Evolutionary conservation across 305 asterid species (phyloP), one percentile per base, ranked within the genome.

Genomic region (Solanum hybrid): DNA sequence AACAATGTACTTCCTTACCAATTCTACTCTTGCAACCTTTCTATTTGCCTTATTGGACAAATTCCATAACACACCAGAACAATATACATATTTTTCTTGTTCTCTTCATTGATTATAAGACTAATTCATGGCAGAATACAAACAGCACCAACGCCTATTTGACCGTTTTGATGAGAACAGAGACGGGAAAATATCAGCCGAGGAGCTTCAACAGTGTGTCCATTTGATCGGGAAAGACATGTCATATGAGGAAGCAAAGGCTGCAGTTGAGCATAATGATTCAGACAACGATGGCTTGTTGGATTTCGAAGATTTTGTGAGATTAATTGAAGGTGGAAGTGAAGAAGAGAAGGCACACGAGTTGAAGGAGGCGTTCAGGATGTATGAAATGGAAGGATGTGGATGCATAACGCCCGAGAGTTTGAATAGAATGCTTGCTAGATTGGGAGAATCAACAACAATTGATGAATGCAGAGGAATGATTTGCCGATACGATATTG

Each of bases 401-500:
- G 98, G 93, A 10, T 92, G 92, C 90, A 95, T 95, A 15, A 89
- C 94, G 8, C 91, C 95, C 0, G 76, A 88, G 91, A 94, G 97
- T 45, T 91, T 95, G 93, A 93, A 89, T 90, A 93, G 86, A 85
- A 94, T 93, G 97, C 92, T 95, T 1, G 72, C 89, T 1, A 92
- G 88, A 40, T 81, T 95, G 89, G 97, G 98, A 24, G 92, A 93
- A 91, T 90, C 93, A 6, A 92, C 75, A 69, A 92, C 91, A 6
- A 90, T 91, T 2, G 93, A 84, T 15, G 94, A 95, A 14, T 95
- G 98, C 87, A 90, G 76, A 88, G 82, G 24, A 79, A 95, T 96
- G 97, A 95, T 95, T 4, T 92, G 94, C 82, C 86, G 64, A 2
- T 95, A 94, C 76, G 98, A 96, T 92, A 91, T 95, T 26, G 93